phyloP scores from a whole-genome alignment of 768 basidiomycete species.

The Lenzites betulinus region DNA sequence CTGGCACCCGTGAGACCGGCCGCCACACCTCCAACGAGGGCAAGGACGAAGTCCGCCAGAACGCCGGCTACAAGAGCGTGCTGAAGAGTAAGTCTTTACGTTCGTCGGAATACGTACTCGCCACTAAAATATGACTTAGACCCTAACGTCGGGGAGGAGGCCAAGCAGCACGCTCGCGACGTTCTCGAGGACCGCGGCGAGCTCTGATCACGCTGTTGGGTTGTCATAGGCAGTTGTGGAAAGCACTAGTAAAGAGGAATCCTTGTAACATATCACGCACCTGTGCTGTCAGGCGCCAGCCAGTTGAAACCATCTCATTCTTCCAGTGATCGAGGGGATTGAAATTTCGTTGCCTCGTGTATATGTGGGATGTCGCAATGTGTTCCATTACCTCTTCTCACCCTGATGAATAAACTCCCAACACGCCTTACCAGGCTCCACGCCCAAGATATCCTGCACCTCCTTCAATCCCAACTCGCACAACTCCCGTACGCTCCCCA shows the following conservation, averaged over 20 bases:
- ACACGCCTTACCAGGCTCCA: slow-evolving; percentile 77
- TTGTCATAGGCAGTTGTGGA: not conserved
- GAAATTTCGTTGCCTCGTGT: no score
- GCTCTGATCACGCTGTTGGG: no score
- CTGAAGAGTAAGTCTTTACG: slow-evolving; percentile 27
- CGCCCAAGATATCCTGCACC: slow-evolving; percentile 76
- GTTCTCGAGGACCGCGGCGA: slow-evolving; percentile 27
- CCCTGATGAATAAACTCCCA: slow-evolving; percentile 84
- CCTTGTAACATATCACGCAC: not conserved
- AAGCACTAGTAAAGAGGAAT: not conserved
- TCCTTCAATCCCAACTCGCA: slow-evolving; percentile 61
- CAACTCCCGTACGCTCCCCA: slow-evolving; percentile 75
- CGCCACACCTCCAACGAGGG: slow-evolving; percentile 13
- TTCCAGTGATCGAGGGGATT: no score
- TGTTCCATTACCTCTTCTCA: slow-evolving; percentile 35
- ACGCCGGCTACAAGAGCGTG: slow-evolving; percentile 33
- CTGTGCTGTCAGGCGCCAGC: no score
- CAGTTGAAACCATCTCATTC: no score
- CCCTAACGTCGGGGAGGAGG: slow-evolving; percentile 31
- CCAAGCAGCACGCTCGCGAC: slow-evolving; percentile 30
- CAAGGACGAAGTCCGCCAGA: slow-evolving; percentile 28
- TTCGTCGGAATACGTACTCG: not conserved
- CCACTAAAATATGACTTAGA: slow-evolving; percentile 14
- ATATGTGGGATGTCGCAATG: not conserved
- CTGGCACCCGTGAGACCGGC: slow-evolving; percentile 23